Base-by-base conservation (phyloP, 2,329 filamentous ascomycete species). In the Aspergillus uvarum region DNA sequence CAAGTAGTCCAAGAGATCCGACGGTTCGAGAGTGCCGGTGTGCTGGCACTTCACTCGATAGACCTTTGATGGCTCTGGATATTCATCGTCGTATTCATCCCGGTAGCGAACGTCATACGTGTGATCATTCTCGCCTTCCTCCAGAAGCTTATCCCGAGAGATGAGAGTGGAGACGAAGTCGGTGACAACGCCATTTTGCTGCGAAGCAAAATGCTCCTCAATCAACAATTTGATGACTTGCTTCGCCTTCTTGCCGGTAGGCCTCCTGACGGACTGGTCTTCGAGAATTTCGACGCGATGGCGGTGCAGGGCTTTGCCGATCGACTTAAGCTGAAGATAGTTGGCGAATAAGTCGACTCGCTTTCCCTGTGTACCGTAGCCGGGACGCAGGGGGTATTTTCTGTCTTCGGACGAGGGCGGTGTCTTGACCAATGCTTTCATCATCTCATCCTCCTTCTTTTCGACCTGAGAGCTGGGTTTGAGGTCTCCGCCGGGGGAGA, bases 161-260 rank as follows among this genome's bases (percentile, higher is more conserved):
- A 81, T 65, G 4, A 80, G 55, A 1, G 69, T 79, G 1, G 76
- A 74, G 21, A 69, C 72, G 54, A 72, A 78, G 59, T 81, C 79
- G 0, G 76, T 76, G 1, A 77, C 76, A 51, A 81, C 72, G 38
- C 63, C 58, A 10, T 62, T 64, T 29, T 61, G 61, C 16, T 68
- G 49, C n/a, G 68, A 24, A 1, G 65, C 5, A 65, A 77, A 70
- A 61, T 77, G 64, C 61, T 76, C 68, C 55, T 78, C 72, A 16
- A 80, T 63, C 19, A 87, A 65, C 22, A 82, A 66, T 16, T 81
- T 71, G 16, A 86, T 73, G 5, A 85, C 72, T 5, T 79, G 79
- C 47, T 77, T 76, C 38, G 75, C 80, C 69, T 81, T 83, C 35
- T 75, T 75, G 55, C 78, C 79, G 47, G 70, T 56, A 3, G 70